Evolutionary conservation across 192 early-diverging fungal species (phyloP).

Genomic region (Glomus cerebriforme): DNA sequence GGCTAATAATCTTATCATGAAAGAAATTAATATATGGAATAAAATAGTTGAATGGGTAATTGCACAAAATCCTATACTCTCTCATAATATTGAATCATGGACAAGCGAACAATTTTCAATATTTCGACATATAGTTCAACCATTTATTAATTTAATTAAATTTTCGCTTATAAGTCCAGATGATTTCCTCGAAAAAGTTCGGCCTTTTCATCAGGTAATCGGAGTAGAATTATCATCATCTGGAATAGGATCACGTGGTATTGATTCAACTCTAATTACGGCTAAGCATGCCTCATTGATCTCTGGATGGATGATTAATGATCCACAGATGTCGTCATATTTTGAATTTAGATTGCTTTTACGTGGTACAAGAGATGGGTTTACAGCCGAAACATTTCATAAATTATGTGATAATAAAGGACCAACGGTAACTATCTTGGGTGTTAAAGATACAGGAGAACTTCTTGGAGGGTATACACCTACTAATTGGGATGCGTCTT

Average conservation of each 20-base stretch:
- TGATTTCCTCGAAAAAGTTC: background rate
- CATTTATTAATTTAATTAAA: background rate
- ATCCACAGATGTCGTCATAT: background rate
- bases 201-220: background rate
- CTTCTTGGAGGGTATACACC: constrained; percentile 6
- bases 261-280: constrained; percentile 10
- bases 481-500: background rate
- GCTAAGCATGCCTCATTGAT: background rate
- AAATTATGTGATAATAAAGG: constrained; percentile 19
- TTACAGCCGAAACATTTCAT: constrained; percentile 1
- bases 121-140: background rate
- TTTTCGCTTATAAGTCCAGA: background rate
- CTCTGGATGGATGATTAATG: background rate
- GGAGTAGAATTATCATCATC: background rate
- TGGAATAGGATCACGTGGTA: background rate
- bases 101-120: background rate
- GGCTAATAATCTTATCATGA: background rate
- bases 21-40: constrained; percentile 7
- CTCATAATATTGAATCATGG: background rate
- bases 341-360: background rate
- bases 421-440: background rate
- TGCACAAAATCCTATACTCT: background rate
- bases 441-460: constrained; percentile 2
- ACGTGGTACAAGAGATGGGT: constrained; percentile 5
- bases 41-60: constrained; percentile 17